Evolutionary conservation across 2,329 filamentous ascomycete species (phyloP), one percentile per base, ranked within the genome.

Genomic region (Xylariomycetidae sp.): DNA sequence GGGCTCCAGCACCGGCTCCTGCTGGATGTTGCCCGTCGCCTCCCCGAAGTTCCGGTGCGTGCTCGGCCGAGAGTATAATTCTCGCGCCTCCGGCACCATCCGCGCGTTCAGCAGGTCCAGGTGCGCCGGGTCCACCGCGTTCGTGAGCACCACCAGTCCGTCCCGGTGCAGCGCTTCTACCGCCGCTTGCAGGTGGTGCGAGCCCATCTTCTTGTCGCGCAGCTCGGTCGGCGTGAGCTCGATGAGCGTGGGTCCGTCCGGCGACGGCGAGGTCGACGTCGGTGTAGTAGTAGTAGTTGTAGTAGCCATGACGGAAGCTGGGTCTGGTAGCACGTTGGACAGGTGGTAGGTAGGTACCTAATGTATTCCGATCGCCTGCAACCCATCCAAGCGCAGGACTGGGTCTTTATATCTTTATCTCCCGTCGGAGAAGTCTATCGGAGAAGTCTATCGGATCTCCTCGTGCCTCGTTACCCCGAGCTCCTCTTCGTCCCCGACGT

Each of bases 101-200:
- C 50, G 50, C 5, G 40, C 38, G 24, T 59, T 56, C 12, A 64
- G 38, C 23, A 47, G 39, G 19, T 61, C 51, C 15, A 61, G 41
- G 42, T 61, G 57, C 2, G 35, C 45, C 2, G 52, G 31, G 43
- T 60, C 48, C 10, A 63, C 54, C 3, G 61, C 55, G 15, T 49
- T 49, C 30, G 58, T 58, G 17, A 63, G 47, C 6, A 61, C 53
- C 2, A 63, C 56, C 15, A 63, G 47, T 1, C 57, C 57, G 44
- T 61, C 57, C 25, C 54, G 54, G 42, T 61, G 56, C 5, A 60
- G 41, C 9, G 48, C 56, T 34, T 54, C 52, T n/a, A 60, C 47
- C 4, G 53, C 55, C n/a, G 49, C 51, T 35, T 54, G 49, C 13
- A 60, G 48, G 27, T 57, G 54, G 12, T 38, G 35, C 8, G 39